Conservation (phyloP, 805 yeast species). For the Candida endomychidarum region DNA sequence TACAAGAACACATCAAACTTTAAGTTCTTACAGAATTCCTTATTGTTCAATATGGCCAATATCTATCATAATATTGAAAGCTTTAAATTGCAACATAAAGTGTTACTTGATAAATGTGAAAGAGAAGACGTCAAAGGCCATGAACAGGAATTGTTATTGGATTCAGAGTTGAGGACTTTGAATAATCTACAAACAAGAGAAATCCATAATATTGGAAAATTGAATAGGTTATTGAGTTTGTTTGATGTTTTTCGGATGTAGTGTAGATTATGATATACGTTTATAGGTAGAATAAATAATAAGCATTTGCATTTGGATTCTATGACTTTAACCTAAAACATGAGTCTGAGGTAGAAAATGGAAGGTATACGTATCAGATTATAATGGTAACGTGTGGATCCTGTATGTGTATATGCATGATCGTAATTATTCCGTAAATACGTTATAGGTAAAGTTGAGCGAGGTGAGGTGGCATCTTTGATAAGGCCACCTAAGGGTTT, state of each 20-base stretch:
- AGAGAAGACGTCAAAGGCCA: constrained; percentile 88
- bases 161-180: constrained; percentile 73
- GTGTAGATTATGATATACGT: too few species aligned
- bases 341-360: too few species aligned
- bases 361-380: too few species aligned
- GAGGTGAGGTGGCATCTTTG: too few species aligned
- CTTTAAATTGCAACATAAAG: constrained; percentile 58
- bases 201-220: constrained; percentile 51
- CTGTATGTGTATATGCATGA: too few species aligned
- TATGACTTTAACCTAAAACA: too few species aligned
- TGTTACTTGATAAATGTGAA: constrained; percentile 74
- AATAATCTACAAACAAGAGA: constrained; percentile 60
- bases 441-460: too few species aligned
- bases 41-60: constrained; percentile 55
- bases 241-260: constrained; percentile 18
- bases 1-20: constrained; percentile 46
- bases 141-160: constrained; percentile 71
- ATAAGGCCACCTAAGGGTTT: too few species aligned
- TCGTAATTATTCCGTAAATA: too few species aligned
- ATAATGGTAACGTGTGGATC: too few species aligned
- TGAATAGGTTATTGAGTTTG: constrained; percentile 58
- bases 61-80: constrained; percentile 49
- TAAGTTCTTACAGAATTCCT: constrained; percentile 35
- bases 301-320: too few species aligned
- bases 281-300: too few species aligned